These are phyloP conservation scores for Fusarium secorum DNA, from an alignment of 2,329 filamentous ascomycete genomes.

Conservation along the genomic window DNA sequence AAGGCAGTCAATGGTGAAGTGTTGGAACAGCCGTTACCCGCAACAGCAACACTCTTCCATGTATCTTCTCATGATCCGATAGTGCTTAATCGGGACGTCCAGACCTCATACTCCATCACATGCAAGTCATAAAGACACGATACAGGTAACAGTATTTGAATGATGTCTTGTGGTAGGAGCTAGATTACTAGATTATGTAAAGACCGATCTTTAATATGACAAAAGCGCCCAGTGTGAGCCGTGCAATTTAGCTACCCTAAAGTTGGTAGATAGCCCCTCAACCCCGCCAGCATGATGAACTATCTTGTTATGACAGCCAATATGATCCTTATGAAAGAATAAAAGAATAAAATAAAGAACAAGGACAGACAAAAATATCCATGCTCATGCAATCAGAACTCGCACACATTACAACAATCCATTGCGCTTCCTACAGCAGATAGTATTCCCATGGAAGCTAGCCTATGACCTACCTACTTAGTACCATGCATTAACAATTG, in stretches of 20 bases:
- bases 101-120: not conserved
- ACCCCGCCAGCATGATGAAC: slow-evolving; percentile 28
- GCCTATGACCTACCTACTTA: not conserved
- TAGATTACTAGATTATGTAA: not conserved
- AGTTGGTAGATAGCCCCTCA: not conserved
- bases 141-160: not conserved
- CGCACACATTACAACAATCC: not conserved
- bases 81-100: not conserved
- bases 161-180: not conserved
- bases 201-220: not conserved
- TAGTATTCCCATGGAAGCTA: not conserved
- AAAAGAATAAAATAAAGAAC: not conserved
- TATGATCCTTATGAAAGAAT: not conserved
- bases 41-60: not conserved
- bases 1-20: not conserved
- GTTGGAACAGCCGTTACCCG: too few species aligned
- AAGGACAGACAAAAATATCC: too few species aligned
- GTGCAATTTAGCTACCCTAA: not conserved
- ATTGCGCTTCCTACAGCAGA: not conserved
- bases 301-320: slow-evolving; percentile 6
- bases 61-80: not conserved
- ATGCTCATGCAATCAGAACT: not conserved
- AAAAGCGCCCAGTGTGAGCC: not conserved
- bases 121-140: not conserved
- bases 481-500: slow-evolving; percentile 18